Evolutionary conservation across 2,329 filamentous ascomycete genomes (phyloP).

Genomic region (Colletotrichum phormii): DNA sequence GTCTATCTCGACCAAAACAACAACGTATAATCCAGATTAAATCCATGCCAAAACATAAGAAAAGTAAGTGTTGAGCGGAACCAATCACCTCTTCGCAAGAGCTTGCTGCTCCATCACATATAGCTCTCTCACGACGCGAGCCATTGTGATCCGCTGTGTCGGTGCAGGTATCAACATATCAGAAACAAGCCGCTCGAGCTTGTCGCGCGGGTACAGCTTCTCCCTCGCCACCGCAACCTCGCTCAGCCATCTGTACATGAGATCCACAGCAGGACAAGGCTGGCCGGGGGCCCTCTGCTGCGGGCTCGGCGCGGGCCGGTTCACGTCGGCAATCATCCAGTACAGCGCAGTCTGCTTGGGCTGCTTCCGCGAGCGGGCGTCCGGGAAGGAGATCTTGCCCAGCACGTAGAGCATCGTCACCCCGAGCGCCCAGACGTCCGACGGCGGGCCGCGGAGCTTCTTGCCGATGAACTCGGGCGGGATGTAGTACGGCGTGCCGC

Average conservation of each 20-base stretch:
- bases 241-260: constrained; percentile 68
- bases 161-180: constrained; percentile 67
- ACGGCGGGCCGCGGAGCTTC: constrained; percentile 64
- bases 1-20: background rate
- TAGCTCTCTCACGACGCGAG: constrained; percentile 60
- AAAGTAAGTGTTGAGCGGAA: constrained; percentile 14
- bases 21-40: background rate
- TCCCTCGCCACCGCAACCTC: constrained; percentile 63
- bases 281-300: constrained; percentile 42
- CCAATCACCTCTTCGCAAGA: constrained; percentile 19
- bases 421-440: constrained; percentile 70
- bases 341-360: constrained; percentile 63
- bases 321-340: constrained; percentile 69
- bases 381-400: constrained; percentile 66
- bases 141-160: constrained; percentile 65
- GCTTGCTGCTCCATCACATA: constrained; percentile 39
- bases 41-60: constrained; percentile 2
- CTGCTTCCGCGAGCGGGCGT: constrained; percentile 57
- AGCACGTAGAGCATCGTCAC: constrained; percentile 71
- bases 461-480: constrained; percentile 70
- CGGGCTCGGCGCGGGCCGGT: constrained; percentile 52
- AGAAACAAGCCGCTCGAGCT: constrained; percentile 62
- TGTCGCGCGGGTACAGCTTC: constrained; percentile 58
- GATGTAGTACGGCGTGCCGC: constrained; percentile 72
- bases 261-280: constrained; percentile 51